These are phyloP conservation scores for Taiwanofungus camphoratus DNA, from an alignment of 1,284 basidiomycete species.

Conservation along the genomic window DNA sequence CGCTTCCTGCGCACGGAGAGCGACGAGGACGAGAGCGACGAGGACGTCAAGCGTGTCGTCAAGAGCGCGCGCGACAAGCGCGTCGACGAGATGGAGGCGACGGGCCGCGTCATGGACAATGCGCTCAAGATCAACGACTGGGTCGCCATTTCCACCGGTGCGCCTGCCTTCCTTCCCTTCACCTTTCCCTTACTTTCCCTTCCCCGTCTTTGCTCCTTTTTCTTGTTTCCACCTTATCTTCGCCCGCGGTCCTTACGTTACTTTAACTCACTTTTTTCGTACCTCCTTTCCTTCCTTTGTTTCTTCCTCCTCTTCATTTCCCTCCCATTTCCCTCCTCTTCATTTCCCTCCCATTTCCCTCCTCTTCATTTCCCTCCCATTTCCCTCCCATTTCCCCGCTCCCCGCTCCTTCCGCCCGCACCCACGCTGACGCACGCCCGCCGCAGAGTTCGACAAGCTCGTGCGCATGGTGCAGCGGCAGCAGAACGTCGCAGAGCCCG, in stretches of 20 bases:
- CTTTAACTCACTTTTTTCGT: no score
- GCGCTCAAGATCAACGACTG: slow-evolving; percentile 96
- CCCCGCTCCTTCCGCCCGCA: no score
- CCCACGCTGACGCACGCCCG: background rate
- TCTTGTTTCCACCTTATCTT: background rate
- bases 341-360: no score
- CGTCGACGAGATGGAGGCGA: slow-evolving; percentile 84
- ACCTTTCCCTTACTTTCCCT: no score
- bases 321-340: no score
- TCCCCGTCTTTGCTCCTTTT: slow-evolving; percentile 8
- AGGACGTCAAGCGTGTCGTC: slow-evolving; percentile 65
- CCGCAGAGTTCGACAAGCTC: slow-evolving; percentile 92
- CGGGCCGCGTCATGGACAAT: slow-evolving; percentile 90
- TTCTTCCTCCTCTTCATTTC: no score
- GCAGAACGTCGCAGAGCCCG: slow-evolving; percentile 80
- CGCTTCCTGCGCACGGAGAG: slow-evolving; percentile 42
- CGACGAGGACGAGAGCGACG: slow-evolving; percentile 64
- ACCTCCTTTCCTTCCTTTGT: no score
- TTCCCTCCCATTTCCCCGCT: no score
- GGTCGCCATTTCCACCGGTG: slow-evolving; percentile 87
- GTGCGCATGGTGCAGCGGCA: slow-evolving; percentile 87
- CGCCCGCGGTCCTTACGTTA: slow-evolving; percentile 1
- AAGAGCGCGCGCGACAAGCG: slow-evolving; percentile 87
- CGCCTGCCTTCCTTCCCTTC: slow-evolving; percentile 16
- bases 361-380: no score